A percentile compares a stretch with the other conserved stretches of the same genome.
phyloP scores from a whole-genome alignment of 108 stramenopile species.

The Ochromonas danica region DNA sequence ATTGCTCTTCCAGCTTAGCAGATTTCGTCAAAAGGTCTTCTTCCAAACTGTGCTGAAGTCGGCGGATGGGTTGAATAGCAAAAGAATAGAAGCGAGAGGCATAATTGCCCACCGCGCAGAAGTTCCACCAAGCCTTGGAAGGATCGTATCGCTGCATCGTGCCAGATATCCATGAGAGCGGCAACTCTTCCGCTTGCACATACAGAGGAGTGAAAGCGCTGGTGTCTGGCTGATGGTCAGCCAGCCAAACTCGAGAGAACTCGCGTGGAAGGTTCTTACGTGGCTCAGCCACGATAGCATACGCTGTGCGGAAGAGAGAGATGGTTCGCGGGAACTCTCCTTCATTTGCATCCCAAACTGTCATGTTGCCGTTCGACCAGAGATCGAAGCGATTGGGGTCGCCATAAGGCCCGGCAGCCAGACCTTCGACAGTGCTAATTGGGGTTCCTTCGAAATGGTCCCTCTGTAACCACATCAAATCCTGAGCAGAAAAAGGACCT shows the following conservation, averaged over 20 bases:
- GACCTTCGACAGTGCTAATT: conserved; percentile 55
- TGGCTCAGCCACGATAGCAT: conserved; percentile 46
- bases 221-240: conserved; percentile 46
- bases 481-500: conserved; percentile 35
- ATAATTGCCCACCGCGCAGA: conserved; percentile 52
- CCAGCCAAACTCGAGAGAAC: conserved; percentile 35
- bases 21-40: conserved; percentile 31
- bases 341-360: neutral
- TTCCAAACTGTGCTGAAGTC: conserved; percentile 38
- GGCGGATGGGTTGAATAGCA: conserved; percentile 33
- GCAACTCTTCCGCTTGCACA: conserved; percentile 39
- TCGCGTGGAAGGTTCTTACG: conserved; percentile 39
- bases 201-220: conserved; percentile 49
- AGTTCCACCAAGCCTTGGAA: conserved; percentile 47
- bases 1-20: conserved; percentile 20
- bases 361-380: conserved; percentile 39
- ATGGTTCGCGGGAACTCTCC: conserved; percentile 31
- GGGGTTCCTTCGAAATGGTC: conserved; percentile 70
- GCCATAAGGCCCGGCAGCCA: conserved; percentile 54
- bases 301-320: neutral
- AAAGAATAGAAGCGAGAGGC: conserved; percentile 41
- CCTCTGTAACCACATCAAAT: conserved; percentile 61
- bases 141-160: conserved; percentile 28
- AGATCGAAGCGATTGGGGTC: conserved; percentile 46
- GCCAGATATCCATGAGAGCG: neutral